A percentile compares a stretch with the other conserved stretches of the same genome.
phyloP scores from a whole-genome alignment of 2,329 filamentous ascomycete species.

The Didymella pinodella region DNA sequence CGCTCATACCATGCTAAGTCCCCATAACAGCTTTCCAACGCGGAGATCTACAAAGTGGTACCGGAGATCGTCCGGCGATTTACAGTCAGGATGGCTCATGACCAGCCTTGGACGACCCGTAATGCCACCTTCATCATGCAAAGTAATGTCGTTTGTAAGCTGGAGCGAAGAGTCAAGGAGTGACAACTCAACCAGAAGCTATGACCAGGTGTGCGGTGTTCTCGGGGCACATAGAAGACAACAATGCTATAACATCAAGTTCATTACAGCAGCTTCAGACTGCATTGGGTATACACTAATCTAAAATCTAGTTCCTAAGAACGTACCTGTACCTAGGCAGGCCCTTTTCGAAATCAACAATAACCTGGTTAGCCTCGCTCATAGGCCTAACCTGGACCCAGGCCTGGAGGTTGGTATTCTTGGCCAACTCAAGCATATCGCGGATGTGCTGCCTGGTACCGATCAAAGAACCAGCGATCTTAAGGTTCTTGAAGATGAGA shows the following conservation, averaged over 20 bases:
- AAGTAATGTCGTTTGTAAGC: constrained; percentile 6
- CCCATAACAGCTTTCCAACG: constrained; percentile 7
- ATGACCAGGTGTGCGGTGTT: background rate
- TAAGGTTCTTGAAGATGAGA: constrained; percentile 63
- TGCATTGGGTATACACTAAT: constrained; percentile 19
- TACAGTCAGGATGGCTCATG: constrained; percentile 29
- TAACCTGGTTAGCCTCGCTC: constrained; percentile 49
- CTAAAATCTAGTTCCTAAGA: constrained; percentile 35
- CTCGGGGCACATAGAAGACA: background rate
- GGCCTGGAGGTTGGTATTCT: constrained; percentile 51
- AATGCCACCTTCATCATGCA: constrained; percentile 31
- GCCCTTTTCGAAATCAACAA: constrained; percentile 50
- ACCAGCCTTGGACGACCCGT: constrained; percentile 30
- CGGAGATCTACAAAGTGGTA: constrained; percentile 35
- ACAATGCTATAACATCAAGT: constrained; percentile 7
- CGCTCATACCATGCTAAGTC: background rate
- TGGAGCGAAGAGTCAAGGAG: background rate
- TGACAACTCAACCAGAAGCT: background rate
- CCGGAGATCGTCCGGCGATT: constrained; percentile 32
- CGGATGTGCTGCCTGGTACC: constrained; percentile 69
- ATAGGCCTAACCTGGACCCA: constrained; percentile 54
- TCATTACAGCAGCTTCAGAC: constrained; percentile 16
- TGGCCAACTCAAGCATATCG: constrained; percentile 58
- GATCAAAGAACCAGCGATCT: constrained; percentile 69
- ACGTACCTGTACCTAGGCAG: constrained; percentile 56